phyloP scores from a whole-genome alignment of 2,329 filamentous ascomycete genomes.

The Pseudopyricularia cyperi region DNA sequence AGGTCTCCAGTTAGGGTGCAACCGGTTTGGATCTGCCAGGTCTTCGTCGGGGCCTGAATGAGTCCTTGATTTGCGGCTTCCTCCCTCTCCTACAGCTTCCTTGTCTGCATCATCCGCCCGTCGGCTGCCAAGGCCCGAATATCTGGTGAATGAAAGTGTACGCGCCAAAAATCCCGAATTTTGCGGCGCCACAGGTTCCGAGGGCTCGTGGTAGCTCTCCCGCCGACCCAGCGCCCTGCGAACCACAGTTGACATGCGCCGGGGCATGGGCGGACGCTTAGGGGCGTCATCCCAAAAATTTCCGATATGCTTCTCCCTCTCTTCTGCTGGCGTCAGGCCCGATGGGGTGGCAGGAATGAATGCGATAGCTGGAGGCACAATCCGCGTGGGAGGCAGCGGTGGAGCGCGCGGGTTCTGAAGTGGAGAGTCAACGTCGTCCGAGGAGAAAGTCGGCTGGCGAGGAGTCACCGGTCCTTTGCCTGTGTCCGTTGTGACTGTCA shows the following conservation, averaged over 20 bases:
- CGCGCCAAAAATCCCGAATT: conserved; percentile 28
- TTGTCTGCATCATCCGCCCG: conserved; percentile 10
- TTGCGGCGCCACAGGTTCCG: neutral
- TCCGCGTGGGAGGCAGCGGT: conserved; percentile 31
- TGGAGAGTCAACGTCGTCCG: conserved; percentile 47
- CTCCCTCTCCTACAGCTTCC: neutral
- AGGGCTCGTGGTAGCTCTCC: neutral
- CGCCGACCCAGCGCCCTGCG: conserved; percentile 34
- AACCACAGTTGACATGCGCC: conserved; percentile 35
- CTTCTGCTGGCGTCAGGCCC: conserved; percentile 39
- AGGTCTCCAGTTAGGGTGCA: conserved; percentile 52
- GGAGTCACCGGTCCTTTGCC: conserved; percentile 32
- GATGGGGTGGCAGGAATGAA: conserved; percentile 53
- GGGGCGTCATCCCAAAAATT: conserved; percentile 38
- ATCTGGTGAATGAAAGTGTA: conserved; percentile 35
- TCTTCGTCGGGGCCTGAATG: conserved; percentile 25
- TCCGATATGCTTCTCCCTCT: conserved; percentile 37
- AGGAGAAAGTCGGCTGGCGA: conserved; percentile 31
- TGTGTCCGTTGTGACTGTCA: conserved; percentile 23
- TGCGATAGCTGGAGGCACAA: conserved; percentile 28
- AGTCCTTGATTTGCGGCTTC: conserved; percentile 11
- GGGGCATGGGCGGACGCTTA: conserved; percentile 22
- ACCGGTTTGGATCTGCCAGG: conserved; percentile 36
- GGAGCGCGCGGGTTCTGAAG: conserved; percentile 49
- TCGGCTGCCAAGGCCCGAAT: conserved; percentile 11